Evolutionary conservation across 768 basidiomycete genomes (phyloP).

Genomic region (Cyclocybe aegerita): DNA sequence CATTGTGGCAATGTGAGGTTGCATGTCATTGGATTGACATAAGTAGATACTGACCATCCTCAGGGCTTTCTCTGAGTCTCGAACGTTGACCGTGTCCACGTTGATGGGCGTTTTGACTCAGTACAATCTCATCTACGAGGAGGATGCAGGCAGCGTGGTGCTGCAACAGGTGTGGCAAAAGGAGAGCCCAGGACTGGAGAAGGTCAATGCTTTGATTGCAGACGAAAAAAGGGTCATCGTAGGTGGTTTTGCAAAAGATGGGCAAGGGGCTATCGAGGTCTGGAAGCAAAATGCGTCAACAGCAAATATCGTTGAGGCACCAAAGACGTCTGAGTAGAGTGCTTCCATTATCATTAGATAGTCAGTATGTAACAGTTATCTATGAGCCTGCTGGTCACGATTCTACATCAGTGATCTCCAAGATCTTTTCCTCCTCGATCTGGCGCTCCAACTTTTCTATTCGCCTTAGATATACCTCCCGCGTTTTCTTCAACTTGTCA

Average conservation of each 20-base stretch:
- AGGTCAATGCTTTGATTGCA: slow-evolving; percentile 63
- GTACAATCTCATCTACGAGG: slow-evolving; percentile 43
- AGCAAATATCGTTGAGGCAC: background rate
- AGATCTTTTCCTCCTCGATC: slow-evolving; percentile 33
- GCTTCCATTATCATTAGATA: slow-evolving; percentile 1
- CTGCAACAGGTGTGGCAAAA: slow-evolving; percentile 47
- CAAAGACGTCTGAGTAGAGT: background rate
- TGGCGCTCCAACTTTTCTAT: slow-evolving; percentile 59
- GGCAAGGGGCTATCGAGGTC: slow-evolving; percentile 64
- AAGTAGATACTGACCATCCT: slow-evolving; percentile 2
- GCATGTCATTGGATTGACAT: background rate
- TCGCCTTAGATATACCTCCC: slow-evolving; percentile 51
- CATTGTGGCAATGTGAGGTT: slow-evolving; percentile 63
- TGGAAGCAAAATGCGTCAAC: slow-evolving; percentile 40
- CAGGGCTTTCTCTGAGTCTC: slow-evolving; percentile 51
- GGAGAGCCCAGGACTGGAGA: slow-evolving; percentile 43
- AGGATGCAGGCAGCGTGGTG: slow-evolving; percentile 33
- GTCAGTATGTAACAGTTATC: slow-evolving; percentile 2
- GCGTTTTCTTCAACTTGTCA: slow-evolving; percentile 51
- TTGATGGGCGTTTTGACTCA: slow-evolving; percentile 58
- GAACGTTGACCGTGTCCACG: slow-evolving; percentile 54
- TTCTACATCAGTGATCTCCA: slow-evolving; percentile 9
- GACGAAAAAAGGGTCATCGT: slow-evolving; percentile 50
- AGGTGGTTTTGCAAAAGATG: slow-evolving; percentile 59
- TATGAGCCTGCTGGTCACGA: slow-evolving; percentile 1